Percentiles rank a stretch among this genome's conserved stretches.
These are phyloP conservation scores for Pseudogymnoascus sp. DNA, from an alignment of 2,329 filamentous ascomycete genomes.

Conservation along the genomic window DNA sequence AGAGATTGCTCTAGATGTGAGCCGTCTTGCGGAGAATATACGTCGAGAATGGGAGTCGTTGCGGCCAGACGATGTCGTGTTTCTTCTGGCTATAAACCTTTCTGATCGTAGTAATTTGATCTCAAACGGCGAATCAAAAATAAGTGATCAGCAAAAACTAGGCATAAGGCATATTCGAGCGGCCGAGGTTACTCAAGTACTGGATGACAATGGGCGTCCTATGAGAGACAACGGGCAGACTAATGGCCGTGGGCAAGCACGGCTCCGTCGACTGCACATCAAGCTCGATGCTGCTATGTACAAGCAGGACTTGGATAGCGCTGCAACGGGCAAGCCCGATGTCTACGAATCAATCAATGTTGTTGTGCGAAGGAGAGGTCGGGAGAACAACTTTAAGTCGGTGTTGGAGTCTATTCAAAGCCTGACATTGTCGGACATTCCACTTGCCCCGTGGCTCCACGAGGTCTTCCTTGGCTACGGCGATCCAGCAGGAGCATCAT, in stretches of 20 bases:
- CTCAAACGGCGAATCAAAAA: slow-evolving; percentile 42
- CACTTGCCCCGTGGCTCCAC: slow-evolving; percentile 83
- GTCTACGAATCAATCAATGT: slow-evolving; percentile 82
- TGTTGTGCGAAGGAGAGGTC: slow-evolving; percentile 69
- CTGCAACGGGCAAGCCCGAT: slow-evolving; percentile 60
- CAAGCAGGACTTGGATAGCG: slow-evolving; percentile 62
- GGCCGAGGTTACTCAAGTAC: slow-evolving; percentile 76
- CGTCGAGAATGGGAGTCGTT: slow-evolving; percentile 86
- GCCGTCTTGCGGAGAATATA: slow-evolving; percentile 65
- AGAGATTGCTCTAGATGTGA: slow-evolving; percentile 78
- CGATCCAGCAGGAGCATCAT: slow-evolving; percentile 79
- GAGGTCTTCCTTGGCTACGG: slow-evolving; percentile 98
- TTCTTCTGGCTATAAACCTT: slow-evolving; percentile 69
- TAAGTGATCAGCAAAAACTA: slow-evolving; percentile 49
- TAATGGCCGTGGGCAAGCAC: slow-evolving; percentile 55
- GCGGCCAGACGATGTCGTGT: slow-evolving; percentile 80
- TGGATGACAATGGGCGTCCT: slow-evolving; percentile 74
- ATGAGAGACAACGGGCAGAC: slow-evolving; percentile 57
- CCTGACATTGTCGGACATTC: slow-evolving; percentile 75
- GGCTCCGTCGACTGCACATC: slow-evolving; percentile 64
- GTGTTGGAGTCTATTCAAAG: slow-evolving; percentile 86
- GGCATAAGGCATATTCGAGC: slow-evolving; percentile 67
- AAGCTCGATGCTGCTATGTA: slow-evolving; percentile 75
- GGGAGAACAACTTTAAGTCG: slow-evolving; percentile 96
- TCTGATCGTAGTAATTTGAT: slow-evolving; percentile 40